These are phyloP conservation scores for Pythium pyrilobum DNA, from an alignment of 352 stramenopile genomes.

Conservation along the genomic window DNA sequence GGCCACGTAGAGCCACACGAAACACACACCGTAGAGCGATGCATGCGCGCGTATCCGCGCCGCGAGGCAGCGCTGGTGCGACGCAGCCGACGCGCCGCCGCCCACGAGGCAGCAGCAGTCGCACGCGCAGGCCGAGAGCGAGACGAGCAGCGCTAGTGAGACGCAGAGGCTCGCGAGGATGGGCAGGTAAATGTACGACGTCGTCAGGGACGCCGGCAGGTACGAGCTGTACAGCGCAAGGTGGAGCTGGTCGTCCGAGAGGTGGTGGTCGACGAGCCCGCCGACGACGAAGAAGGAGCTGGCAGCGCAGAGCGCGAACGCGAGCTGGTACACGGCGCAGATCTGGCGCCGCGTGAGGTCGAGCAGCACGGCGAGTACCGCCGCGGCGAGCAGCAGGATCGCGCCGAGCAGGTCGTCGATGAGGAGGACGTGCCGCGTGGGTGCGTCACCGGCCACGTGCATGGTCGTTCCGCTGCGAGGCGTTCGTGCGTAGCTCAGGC, in stretches of 20 bases:
- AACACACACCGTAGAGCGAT: slow-evolving; percentile 47
- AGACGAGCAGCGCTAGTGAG: slow-evolving; percentile 35
- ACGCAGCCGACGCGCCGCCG: slow-evolving; percentile 19
- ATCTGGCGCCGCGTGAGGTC: slow-evolving; percentile 69
- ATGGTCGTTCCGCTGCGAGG: slow-evolving; percentile 16
- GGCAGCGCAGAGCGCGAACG: slow-evolving; percentile 49
- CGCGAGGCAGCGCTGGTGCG: slow-evolving; percentile 49
- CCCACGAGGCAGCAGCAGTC: slow-evolving; percentile 67
- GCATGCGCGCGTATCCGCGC: slow-evolving; percentile 38
- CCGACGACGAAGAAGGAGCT: slow-evolving; percentile 60
- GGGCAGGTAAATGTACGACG: slow-evolving; percentile 63
- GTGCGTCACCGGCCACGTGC: too few species aligned
- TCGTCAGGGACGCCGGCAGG: slow-evolving; percentile 36
- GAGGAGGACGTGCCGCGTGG: slow-evolving; percentile 48
- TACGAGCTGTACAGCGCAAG: slow-evolving; percentile 64
- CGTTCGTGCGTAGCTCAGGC: slow-evolving; percentile 1
- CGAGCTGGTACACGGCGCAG: slow-evolving; percentile 63
- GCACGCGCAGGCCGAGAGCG: slow-evolving; percentile 54
- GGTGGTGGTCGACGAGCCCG: slow-evolving; percentile 63
- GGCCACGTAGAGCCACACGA: slow-evolving; percentile 40
- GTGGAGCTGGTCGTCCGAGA: slow-evolving; percentile 66
- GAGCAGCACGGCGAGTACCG: slow-evolving; percentile 40
- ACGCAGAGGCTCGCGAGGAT: slow-evolving; percentile 27
- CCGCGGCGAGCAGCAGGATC: slow-evolving; percentile 49
- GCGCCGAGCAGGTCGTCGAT: slow-evolving; percentile 71